These are phyloP conservation scores for Cyberlindnera maritima DNA, from an alignment of 805 yeast species.

Conservation along the genomic window DNA sequence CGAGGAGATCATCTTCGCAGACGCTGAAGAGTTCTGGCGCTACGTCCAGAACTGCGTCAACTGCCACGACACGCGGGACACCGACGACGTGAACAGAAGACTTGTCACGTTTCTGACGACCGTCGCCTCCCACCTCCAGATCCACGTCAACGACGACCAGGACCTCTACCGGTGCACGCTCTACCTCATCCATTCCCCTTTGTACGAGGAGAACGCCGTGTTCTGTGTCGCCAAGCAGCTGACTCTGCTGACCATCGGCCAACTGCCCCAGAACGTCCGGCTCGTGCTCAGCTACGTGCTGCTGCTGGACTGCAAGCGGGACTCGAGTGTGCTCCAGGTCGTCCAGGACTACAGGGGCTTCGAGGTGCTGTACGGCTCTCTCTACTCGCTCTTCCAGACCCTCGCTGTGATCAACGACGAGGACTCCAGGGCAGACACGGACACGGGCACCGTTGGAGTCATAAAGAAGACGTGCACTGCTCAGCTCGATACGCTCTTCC, in stretches of 20 bases:
- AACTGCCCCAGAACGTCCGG: slow-evolving; percentile 35
- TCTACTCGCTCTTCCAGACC: slow-evolving; percentile 32
- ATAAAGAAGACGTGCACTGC: slow-evolving; percentile 38
- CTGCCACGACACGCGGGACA: slow-evolving; percentile 10
- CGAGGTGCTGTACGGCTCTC: slow-evolving; percentile 38
- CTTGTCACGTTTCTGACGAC: slow-evolving; percentile 24
- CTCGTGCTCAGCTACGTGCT: slow-evolving; percentile 42
- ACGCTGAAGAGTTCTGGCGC: slow-evolving; percentile 23
- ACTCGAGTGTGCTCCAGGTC: slow-evolving; percentile 40
- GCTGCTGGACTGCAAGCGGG: slow-evolving; percentile 42
- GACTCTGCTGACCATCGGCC: slow-evolving; percentile 39
- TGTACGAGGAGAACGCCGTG: slow-evolving; percentile 36
- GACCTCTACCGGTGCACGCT: slow-evolving; percentile 37
- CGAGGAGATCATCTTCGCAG: slow-evolving; percentile 22
- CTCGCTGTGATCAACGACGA: slow-evolving; percentile 26
- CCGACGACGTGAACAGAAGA: slow-evolving; percentile 17
- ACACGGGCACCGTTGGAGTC: slow-evolving; percentile 32
- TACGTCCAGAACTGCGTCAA: slow-evolving; percentile 15
- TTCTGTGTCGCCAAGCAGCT: slow-evolving; percentile 51
- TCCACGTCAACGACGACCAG: slow-evolving; percentile 25
- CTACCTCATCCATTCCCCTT: slow-evolving; percentile 30
- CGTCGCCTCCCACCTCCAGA: slow-evolving; percentile 25
- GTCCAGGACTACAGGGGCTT: slow-evolving; percentile 55
- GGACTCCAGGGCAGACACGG: slow-evolving; percentile 26
- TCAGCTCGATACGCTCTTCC: slow-evolving; percentile 52